These are phyloP conservation scores for Fomitopsis pinicola DNA, from an alignment of 1,284 basidiomycete genomes.

Conservation along the genomic window DNA sequence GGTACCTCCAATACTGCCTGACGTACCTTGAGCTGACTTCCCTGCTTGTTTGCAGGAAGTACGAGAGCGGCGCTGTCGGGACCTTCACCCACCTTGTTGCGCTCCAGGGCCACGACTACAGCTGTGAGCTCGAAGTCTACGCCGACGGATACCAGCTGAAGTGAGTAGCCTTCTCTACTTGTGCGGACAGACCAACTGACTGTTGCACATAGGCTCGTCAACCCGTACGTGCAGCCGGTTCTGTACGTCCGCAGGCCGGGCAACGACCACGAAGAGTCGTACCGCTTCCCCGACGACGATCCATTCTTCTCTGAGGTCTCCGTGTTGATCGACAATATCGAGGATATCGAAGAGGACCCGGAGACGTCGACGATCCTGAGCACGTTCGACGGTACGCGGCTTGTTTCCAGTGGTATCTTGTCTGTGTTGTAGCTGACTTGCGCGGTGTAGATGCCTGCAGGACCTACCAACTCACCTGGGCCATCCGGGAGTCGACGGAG, in stretches of 20 bases:
- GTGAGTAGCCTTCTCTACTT: constrained; percentile 31
- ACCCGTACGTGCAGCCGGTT: constrained; percentile 83
- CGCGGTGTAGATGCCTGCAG: constrained; percentile 69
- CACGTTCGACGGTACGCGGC: constrained; percentile 62
- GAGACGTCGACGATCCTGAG: constrained; percentile 69
- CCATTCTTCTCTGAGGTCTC: constrained; percentile 91
- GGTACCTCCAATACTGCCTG: constrained; percentile 2
- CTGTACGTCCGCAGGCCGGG: constrained; percentile 83
- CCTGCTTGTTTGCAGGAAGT: constrained; percentile 62
- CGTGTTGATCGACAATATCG: constrained; percentile 79
- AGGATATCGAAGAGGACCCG: constrained; percentile 72
- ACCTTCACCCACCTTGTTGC: constrained; percentile 85
- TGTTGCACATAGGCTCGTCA: constrained; percentile 61
- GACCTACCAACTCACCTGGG: constrained; percentile 87
- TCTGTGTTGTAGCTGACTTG: constrained; percentile 1
- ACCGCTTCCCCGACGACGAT: constrained; percentile 81
- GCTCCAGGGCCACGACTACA: constrained; percentile 88
- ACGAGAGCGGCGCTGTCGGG: constrained; percentile 88
- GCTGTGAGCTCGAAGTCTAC: constrained; percentile 89
- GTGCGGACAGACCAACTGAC: not conserved
- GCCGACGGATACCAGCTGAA: constrained; percentile 85
- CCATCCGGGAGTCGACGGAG: constrained; percentile 78
- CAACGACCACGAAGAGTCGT: constrained; percentile 78
- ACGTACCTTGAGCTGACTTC: not conserved
- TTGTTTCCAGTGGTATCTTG: not conserved